Base-by-base conservation (phyloP, 495 filamentous ascomycete species). In the Hypoxylon fragiforme region DNA sequence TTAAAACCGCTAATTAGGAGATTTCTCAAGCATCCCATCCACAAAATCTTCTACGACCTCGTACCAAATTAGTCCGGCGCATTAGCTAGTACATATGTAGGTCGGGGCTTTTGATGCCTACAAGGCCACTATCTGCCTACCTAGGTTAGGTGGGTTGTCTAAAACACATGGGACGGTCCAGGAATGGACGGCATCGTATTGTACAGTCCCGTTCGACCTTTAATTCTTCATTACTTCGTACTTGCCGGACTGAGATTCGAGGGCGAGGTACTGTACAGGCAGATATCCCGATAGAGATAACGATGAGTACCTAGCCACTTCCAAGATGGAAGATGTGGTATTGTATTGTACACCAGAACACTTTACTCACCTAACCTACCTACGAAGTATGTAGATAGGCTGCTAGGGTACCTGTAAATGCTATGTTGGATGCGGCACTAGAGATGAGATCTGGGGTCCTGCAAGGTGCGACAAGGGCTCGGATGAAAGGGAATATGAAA, bases 401-500 rank as follows among this genome's bases (percentile, higher is more conserved):
- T 60, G 54, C 50, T 45, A 50, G 44, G 9, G 31, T 34, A 34
- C 26, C n/a, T n/a, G n/a, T n/a, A n/a, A n/a, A n/a, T n/a, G n/a
- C 39, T 53, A 59, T 40, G 40, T 13, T 49, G 39, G 32, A 40
- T 46, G 37, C 36, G 21, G 13, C 35, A 13, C 50, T 60, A 43
- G 46, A 46, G 58, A 56, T 50, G 42, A 38, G 38, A 62, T 62
- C 58, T 62, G 51, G 44, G 58, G 58, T 49, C 44, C 44, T 47
- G 52, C 31, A 21, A n/a, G 44, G 43, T 38, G 21, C 22, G 53
- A 37, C 47, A 51, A 62, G 58, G 58, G 52, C 28, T 52, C 58
- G 58, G 58, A 57, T 57, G 57, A 62, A 57, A 62, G 52, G 58
- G 52, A 49, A 57, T 48, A 57, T 53, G 58, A 57, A 62, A 62